Base-by-base conservation (phyloP, 2,329 filamentous ascomycete genomes). In the Lachnellula willkommii region DNA sequence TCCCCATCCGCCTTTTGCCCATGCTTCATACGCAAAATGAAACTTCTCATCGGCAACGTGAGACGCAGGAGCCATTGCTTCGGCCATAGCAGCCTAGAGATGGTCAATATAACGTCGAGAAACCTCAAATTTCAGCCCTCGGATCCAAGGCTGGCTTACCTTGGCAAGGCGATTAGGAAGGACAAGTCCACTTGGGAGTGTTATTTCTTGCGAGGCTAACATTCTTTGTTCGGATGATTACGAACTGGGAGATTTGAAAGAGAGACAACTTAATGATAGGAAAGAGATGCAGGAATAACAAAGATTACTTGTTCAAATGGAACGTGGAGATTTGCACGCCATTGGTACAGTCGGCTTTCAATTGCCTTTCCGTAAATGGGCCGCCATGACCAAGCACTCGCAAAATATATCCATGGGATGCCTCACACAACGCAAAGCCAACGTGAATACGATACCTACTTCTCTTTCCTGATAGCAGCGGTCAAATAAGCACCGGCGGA, bases 1-100 rank as follows among this genome's bases (percentile, higher is more conserved):
- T 1, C 79, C 79, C 77, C 78, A 81, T n/a, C 73, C 75, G 3
- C 78, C 78, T 8, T 75, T 68, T 0, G 76, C 75, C 82, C 82
- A 86, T 60, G 70, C 65, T 2, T 70, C 68, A 61, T 86, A 86
- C 0, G 77, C 71, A 2, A 74, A 66, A 2, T 70, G 48, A 14
- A 79, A 70, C 2, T 71, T 66, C 6, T 74, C 63, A 12, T 72
- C 73, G 0, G 80, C 80, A 1, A 76, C 70, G 28, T 76, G 59
- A n/a, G 64, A 66, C 5, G 63, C 66, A 60, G 74, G 70, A 26
- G 72, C 70, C 65, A 77, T 66, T 4, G 60, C 60, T 59, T 81
- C 76, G 4, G 77, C 73, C 70, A 83, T 74, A 35, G 81, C 78
- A 46, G 80, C 73, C 60, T 79, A 74, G 46, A 67, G 15, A 35